phyloP scores from a whole-genome alignment of 2,329 filamentous ascomycete species.

The Talaromyces sp. region DNA sequence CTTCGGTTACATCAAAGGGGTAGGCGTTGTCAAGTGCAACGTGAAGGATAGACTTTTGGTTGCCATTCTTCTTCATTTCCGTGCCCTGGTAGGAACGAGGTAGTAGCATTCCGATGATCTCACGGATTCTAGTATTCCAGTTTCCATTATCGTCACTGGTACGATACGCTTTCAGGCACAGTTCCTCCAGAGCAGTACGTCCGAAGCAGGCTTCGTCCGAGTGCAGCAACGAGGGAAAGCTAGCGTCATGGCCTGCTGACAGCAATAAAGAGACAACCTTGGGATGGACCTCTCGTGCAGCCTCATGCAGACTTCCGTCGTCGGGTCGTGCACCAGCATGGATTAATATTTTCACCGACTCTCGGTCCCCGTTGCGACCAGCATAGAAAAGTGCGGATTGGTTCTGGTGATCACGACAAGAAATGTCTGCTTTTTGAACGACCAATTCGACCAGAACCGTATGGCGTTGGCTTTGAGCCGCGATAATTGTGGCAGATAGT shows the following conservation, averaged over 20 bases:
- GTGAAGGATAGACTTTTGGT: conserved; percentile 57
- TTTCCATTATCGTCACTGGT: conserved; percentile 22
- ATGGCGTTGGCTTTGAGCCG: conserved; percentile 56
- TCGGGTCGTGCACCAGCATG: conserved; percentile 55
- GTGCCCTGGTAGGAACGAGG: conserved; percentile 36
- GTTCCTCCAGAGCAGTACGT: conserved; percentile 59
- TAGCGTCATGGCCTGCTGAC: conserved; percentile 57
- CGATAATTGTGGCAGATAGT: conserved; percentile 25
- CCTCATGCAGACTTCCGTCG: conserved; percentile 64
- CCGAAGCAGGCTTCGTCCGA: conserved; percentile 37
- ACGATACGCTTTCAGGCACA: conserved; percentile 55
- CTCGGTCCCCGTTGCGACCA: conserved; percentile 51
- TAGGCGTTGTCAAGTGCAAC: conserved; percentile 57
- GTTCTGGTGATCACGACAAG: conserved; percentile 47
- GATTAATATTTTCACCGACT: conserved; percentile 50
- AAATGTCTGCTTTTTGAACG: conserved; percentile 56
- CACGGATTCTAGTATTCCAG: conserved; percentile 46
- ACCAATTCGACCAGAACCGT: conserved; percentile 55
- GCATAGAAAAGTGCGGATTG: conserved; percentile 60
- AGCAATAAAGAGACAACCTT: conserved; percentile 54
- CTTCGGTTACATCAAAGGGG: conserved; percentile 52
- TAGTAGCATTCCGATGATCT: conserved; percentile 55
- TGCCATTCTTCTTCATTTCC: conserved; percentile 13
- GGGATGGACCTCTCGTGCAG: conserved; percentile 56
- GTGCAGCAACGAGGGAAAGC: conserved; percentile 61